Percentiles rank a stretch among this genome's conserved stretches.
phyloP scores from a whole-genome alignment of 257 asterid genomes.

The Solanum ahanhuiri region DNA sequence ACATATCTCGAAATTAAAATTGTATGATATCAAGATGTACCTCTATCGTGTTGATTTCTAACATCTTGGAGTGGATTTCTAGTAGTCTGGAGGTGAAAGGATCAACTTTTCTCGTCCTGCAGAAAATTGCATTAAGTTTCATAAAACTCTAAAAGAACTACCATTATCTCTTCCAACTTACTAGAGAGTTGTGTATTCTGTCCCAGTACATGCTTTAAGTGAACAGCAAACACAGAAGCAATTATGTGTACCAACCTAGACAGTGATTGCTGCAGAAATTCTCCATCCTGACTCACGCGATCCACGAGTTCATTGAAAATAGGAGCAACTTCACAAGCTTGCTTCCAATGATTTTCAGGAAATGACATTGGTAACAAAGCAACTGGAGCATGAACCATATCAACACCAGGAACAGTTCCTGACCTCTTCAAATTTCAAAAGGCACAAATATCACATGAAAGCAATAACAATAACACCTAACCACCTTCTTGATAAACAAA shows the following conservation, averaged over 20 bases:
- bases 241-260: conserved; percentile 45
- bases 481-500: background rate
- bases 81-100: conserved; percentile 32
- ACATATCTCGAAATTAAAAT: background rate
- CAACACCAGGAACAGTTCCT: conserved; percentile 78
- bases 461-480: background rate
- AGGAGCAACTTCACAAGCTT: conserved; percentile 95
- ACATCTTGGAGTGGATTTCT: conserved; percentile 37
- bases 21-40: background rate
- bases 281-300: conserved; percentile 76
- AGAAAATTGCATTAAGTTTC: background rate
- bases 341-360: conserved; percentile 65
- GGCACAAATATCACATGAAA: background rate
- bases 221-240: background rate
- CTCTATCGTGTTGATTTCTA: conserved; percentile 32
- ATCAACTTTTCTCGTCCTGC: conserved; percentile 38
- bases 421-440: conserved; percentile 46
- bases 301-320: conserved; percentile 87
- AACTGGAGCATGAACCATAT: conserved; percentile 81
- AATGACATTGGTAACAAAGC: conserved; percentile 67
- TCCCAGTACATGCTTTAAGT: background rate
- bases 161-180: background rate
- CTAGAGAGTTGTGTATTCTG: background rate
- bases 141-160: background rate
- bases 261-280: conserved; percentile 81